Evolutionary conservation across 2,329 filamentous ascomycete species (phyloP), one percentile per base, ranked within the genome.

Genomic region (Didymella lethalis): DNA sequence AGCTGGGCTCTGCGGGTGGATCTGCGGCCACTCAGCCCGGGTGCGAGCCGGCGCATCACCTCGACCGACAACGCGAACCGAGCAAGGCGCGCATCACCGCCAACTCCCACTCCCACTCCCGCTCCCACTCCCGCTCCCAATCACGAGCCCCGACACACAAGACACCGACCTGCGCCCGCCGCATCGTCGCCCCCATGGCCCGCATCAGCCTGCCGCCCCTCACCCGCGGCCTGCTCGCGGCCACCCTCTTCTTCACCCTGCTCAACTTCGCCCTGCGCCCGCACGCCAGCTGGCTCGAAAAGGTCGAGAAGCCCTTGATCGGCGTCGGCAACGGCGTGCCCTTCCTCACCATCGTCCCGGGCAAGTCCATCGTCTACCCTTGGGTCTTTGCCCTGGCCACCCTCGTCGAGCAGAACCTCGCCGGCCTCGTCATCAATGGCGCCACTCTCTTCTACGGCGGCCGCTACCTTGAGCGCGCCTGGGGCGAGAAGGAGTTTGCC

Each of bases 201-300:
- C 89, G 94, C 82, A 85, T 97, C 80, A 97, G 96, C 74, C 89
- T 98, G 64, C 95, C 95, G 60, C 94, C 95, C 29, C 87, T 97
- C 67, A 98, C 95, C 47, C 90, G 95, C 64, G 87, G 86, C 69
- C 84, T 94, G 55, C 88, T 99, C 69, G 86, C 90, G 73, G 84
- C 85, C 60, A 85, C 97, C 58, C 78, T 93, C 64, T 80, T 88
- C 64, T 88, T 97, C 78, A 96, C 93, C 51, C 80, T 95, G 68
- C 84, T 97, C 72, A 95, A 93, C 80, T 89, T 90, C 65, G 84
- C 88, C 67, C 87, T 96, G 77, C 86, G 91, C 55, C 76, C 76
- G 4, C 68, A 75, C 64, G 68, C 74, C 68, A 75, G 76, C 70
- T 67, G 67, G 77, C 63, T 73, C 80, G 49, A 83, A 81, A 71